Base-by-base conservation (phyloP, 129 eudicot genomes). In the Glebionis coronaria region DNA sequence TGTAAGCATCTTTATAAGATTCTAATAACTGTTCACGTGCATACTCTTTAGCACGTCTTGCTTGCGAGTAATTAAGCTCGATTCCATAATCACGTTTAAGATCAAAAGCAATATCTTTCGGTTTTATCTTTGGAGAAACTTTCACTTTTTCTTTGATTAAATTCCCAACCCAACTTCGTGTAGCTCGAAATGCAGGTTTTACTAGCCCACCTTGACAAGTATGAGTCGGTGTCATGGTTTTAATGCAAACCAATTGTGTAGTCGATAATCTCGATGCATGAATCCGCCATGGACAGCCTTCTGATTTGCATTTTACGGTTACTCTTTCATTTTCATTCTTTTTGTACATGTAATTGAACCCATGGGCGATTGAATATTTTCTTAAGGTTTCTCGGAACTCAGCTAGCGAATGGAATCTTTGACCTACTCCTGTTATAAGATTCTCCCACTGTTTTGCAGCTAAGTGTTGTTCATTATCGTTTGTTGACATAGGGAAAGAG, bases 1-100 rank as follows among this genome's bases (percentile, higher is more conserved):
- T 82, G 60, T 82, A 82, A 19, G 82, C 78, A 9, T 78, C 78
- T 61, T 78, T 78, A 72, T 78, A 78, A 16, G 81, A 77, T 3
- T 77, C 81, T 51, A 69, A 42, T 35, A 77, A 67, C 4, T 77
- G 81, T 12, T 77, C 81, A 1, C 76, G 27, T 28, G 81, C 81
- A 10, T 70, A 70, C 16, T 70, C 81, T 57, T 77, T 71, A 11
- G 76, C 81, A 15, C 81, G 81, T 29, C 77, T 70, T 8, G 81
- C 81, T 72, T 77, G 77, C 4, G 72, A 77, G 13, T 77, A 77
- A 46, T 77, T 77, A 8, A 70, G 77, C 72, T 77, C 77, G 56
- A 77, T 77, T 57, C 81, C 77, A 56, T 69, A 77, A 42, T 77
- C 81, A n/a, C 72, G 81, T 58, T 77, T 77, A 23, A 77, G 67